Percentiles rank a stretch among this genome's conserved stretches.
Evolutionary conservation across 2,329 filamentous ascomycete species (phyloP).

Genomic region (Pseudopyrenochaeta lycopersici): DNA sequence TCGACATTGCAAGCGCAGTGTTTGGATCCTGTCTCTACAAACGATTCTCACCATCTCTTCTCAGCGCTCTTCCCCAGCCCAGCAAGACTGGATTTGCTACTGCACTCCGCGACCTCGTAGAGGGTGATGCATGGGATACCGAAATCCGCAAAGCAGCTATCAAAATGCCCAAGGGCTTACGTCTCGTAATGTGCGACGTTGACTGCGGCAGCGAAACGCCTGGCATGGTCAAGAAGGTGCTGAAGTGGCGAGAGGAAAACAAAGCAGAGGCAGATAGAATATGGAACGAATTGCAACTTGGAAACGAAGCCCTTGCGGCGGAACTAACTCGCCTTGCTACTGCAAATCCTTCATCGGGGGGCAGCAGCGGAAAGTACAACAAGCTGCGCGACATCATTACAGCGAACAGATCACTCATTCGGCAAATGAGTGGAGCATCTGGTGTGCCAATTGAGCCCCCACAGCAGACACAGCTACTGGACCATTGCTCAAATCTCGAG

Average conservation of each 20-base stretch:
- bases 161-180: slow-evolving; percentile 74
- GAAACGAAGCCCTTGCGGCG: slow-evolving; percentile 75
- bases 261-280: slow-evolving; percentile 70
- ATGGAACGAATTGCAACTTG: slow-evolving; percentile 77
- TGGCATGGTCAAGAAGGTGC: slow-evolving; percentile 91
- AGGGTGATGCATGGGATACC: slow-evolving; percentile 76
- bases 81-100: slow-evolving; percentile 72
- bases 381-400: slow-evolving; percentile 62
- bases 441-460: slow-evolving; percentile 88
- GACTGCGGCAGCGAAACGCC: slow-evolving; percentile 94
- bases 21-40: slow-evolving; percentile 91
- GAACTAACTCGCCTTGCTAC: slow-evolving; percentile 66
- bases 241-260: slow-evolving; percentile 78
- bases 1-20: slow-evolving; percentile 92
- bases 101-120: slow-evolving; percentile 71
- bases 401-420: slow-evolving; percentile 68
- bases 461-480: slow-evolving; percentile 83
- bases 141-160: slow-evolving; percentile 76
- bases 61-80: slow-evolving; percentile 72
- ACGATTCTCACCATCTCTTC: slow-evolving; percentile 84
- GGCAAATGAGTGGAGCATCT: slow-evolving; percentile 77
- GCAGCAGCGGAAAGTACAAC: slow-evolving; percentile 51
- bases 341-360: slow-evolving; percentile 48
- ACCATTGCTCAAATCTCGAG: slow-evolving; percentile 74
- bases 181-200: slow-evolving; percentile 93